phyloP scores from a whole-genome alignment of 2,329 filamentous ascomycete species.

The Chaetomium olivaceum region DNA sequence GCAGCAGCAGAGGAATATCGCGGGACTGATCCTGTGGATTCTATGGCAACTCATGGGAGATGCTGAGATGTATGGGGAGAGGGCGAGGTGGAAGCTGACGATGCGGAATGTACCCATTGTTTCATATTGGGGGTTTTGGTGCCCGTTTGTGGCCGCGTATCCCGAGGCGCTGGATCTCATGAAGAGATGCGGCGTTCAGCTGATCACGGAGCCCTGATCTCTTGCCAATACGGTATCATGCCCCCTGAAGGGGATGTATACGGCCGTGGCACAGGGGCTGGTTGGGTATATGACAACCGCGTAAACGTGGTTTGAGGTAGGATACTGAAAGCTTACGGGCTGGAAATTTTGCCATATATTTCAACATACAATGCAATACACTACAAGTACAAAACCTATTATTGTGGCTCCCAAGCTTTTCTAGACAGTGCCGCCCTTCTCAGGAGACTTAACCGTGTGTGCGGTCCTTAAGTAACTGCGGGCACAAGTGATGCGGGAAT shows the following conservation, averaged over 20 bases:
- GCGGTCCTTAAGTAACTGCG: too few relatives aligned
- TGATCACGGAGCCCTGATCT: background rate
- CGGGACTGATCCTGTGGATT: slow-evolving; percentile 16
- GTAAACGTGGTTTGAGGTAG: background rate
- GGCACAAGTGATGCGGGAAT: too few relatives aligned
- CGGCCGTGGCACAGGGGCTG: too few relatives aligned
- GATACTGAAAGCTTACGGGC: background rate
- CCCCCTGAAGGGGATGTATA: background rate
- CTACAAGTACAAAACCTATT: too few relatives aligned
- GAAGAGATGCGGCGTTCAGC: background rate
- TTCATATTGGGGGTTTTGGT: slow-evolving; percentile 15
- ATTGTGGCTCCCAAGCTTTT: too few relatives aligned
- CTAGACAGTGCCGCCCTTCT: too few relatives aligned
- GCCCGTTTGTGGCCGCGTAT: slow-evolving; percentile 7
- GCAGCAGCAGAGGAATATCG: background rate
- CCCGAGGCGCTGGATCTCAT: slow-evolving; percentile 11
- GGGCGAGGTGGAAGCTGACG: slow-evolving; percentile 10
- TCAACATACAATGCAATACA: too few relatives aligned
- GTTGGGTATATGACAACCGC: too few relatives aligned
- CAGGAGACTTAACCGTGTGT: too few relatives aligned
- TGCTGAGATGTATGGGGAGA: background rate
- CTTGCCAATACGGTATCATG: background rate
- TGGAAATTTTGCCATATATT: too few relatives aligned
- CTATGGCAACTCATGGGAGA: slow-evolving; percentile 10
- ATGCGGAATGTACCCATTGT: slow-evolving; percentile 18